Base-by-base conservation (phyloP, 371 early-diverging fungal species). In the Mortierella sp. region DNA sequence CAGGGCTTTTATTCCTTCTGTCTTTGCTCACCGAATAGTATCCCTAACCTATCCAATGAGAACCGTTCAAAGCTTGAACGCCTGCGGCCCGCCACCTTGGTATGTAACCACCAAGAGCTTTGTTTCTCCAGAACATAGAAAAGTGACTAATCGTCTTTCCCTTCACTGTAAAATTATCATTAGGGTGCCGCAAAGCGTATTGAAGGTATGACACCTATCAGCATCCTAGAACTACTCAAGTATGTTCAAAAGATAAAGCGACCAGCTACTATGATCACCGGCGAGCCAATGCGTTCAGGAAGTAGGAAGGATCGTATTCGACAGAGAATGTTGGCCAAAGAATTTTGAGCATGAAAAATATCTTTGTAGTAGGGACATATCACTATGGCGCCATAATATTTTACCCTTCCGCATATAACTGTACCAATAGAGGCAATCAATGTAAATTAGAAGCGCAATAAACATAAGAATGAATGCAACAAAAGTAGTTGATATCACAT, bases 151-250 rank as follows among this genome's bases (percentile, higher is more conserved):
- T 19, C 17, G 32, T 10, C 26, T 23, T 31, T 22, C 49, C 35
- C 42, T 23, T 6, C 19, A 40, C 22, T 28, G 23, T 42, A 12
- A 17, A 26, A 31, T 28, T 29, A n/a, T 15, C 55, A 1, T 2
- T 68, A 90, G 91, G 94, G 94, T 32, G 93, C 93, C 1, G 94
- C 93, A n/a, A 93, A 93, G 79, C 87, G 94, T n/a, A 91, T 95
- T 54, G 94, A 92, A 63, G 95, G 95, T 0, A 90, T 95, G 82
- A 94, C 94, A 37, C 94, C 95, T 19, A 91, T 91, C 0, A 90
- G 89, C 12, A 88, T 95, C 71, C 76, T 95, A n/a, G 88, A 89
- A 10, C 75, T 95, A 54, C 85, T 95, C 66, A 89, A 88, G 51
- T 84, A 92, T 64, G 89, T 87, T 3, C 86, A 86, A 32, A 72